Percentiles rank a stretch among this genome's conserved stretches.
Conservation (phyloP, 1,284 basidiomycete species). For the Tylopilus microsporus region DNA sequence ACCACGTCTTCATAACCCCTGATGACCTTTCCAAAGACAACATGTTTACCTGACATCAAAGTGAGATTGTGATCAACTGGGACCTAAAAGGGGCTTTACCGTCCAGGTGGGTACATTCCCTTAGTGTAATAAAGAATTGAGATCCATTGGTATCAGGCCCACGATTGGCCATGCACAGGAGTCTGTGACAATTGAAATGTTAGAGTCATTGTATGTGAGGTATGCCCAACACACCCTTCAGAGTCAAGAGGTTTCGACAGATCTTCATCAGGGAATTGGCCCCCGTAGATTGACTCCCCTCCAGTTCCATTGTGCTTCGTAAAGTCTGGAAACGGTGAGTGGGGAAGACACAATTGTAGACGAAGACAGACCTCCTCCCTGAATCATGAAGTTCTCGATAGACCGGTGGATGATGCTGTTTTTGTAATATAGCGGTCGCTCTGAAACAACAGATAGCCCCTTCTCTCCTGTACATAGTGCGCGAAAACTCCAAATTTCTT, state of each 20-base stretch:
- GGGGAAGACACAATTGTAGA: not conserved
- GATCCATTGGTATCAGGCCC: slow-evolving; percentile 77
- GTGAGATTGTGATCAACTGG: not conserved
- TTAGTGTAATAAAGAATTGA: slow-evolving; percentile 80
- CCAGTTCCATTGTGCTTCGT: slow-evolving; percentile 76
- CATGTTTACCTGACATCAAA: slow-evolving; percentile 59
- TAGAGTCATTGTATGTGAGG: not conserved
- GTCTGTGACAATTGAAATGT: slow-evolving; percentile 30
- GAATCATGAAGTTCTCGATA: slow-evolving; percentile 86
- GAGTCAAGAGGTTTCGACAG: slow-evolving; percentile 61
- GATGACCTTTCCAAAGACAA: slow-evolving; percentile 69
- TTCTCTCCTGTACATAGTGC: slow-evolving; percentile 85
- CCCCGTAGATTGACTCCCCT: slow-evolving; percentile 80
- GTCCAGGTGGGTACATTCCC: slow-evolving; percentile 66
- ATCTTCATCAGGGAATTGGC: slow-evolving; percentile 73
- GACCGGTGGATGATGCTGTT: slow-evolving; percentile 74
- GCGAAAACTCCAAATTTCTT: slow-evolving; percentile 60
- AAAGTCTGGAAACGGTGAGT: slow-evolving; percentile 48
- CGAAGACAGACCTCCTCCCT: slow-evolving; percentile 58
- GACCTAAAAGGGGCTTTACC: slow-evolving; percentile 33
- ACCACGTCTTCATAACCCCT: slow-evolving; percentile 60
- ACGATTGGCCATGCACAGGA: slow-evolving; percentile 81
- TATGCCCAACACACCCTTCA: slow-evolving; percentile 41
- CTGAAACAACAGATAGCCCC: slow-evolving; percentile 59
- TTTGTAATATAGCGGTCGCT: slow-evolving; percentile 78